Conservation (phyloP, 2,329 filamentous ascomycete genomes). For the Cladosporium sp. region DNA sequence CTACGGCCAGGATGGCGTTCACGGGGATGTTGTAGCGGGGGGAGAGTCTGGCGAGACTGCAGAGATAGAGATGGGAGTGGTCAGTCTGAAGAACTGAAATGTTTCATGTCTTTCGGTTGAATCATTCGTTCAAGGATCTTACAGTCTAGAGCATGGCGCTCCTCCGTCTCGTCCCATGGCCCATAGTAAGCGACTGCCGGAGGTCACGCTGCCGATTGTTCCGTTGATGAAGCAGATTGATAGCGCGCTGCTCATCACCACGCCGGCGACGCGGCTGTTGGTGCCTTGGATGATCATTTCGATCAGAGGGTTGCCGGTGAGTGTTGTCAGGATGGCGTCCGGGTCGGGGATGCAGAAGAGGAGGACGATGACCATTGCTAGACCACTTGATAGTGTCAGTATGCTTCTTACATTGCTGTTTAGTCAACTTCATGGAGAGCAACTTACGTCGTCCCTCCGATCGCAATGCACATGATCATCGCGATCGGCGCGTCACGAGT, state of each 20-base stretch:
- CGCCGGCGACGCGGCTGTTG: slow-evolving; percentile 31
- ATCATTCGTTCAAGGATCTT: background rate
- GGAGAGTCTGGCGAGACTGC: slow-evolving; percentile 10
- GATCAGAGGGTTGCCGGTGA: slow-evolving; percentile 26
- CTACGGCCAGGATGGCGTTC: slow-evolving; percentile 18
- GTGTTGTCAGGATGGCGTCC: slow-evolving; percentile 23
- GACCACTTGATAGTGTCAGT: slow-evolving; percentile 5
- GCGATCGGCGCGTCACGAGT: slow-evolving; percentile 4
- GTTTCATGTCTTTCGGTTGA: background rate
- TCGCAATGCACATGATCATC: slow-evolving; percentile 4
- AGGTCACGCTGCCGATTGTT: slow-evolving; percentile 31
- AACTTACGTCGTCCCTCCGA: slow-evolving; percentile 4
- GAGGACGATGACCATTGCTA: slow-evolving; percentile 20
- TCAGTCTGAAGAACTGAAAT: no score
- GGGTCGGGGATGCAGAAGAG: slow-evolving; percentile 30
- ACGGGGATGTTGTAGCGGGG: background rate
- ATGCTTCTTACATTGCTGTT: no score
- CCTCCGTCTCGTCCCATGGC: slow-evolving; percentile 34
- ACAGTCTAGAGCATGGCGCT: slow-evolving; percentile 6
- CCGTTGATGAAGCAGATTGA: slow-evolving; percentile 26
- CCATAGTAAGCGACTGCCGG: slow-evolving; percentile 30
- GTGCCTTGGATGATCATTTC: slow-evolving; percentile 28
- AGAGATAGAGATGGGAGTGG: no score
- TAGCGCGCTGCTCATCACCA: slow-evolving; percentile 30
- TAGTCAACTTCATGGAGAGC: no score